Evolutionary conservation across 1,284 basidiomycete species (phyloP), one percentile per base, ranked within the genome.

Genomic region (Cryptococcus sp.): DNA sequence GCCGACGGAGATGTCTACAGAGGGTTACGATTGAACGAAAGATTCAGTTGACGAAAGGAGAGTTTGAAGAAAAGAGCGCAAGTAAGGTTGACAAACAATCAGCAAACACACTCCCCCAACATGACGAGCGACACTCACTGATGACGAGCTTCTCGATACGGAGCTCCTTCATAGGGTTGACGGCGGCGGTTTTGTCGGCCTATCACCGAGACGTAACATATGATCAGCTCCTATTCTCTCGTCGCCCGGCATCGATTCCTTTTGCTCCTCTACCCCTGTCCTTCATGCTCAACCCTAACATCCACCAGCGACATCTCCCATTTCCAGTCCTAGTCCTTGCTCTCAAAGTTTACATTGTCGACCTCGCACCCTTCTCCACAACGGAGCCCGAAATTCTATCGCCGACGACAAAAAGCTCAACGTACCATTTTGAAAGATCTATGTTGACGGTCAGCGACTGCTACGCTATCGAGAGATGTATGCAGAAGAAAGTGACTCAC

Each of bases 91-190:
- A 40, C 11, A 16, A 46, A 16, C 16, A 8, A 19, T 46, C n/a
- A 25, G 46, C 44, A 43, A 7, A 20, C 22, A 16, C 20, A 26
- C 8, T 13, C n/a, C 11, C 1, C 10, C 15, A 26, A 13, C 2
- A n/a, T 19, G 17, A 10, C 22, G 34, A 17, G 17, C 38, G n/a
- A 29, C 61, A 89, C 91, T 75, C 80, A 95, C 92, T 99, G 86
- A 99, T 93, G 83, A 98, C 94, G 79, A 99, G 89, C 86, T 99
- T 98, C 84, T 97, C 94, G 79, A 98, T 94, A 74, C 87, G 86
- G 73, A 93, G 91, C 84, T 98, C 94, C 85, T 88, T 89, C 91
- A 93, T 93, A 77, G 87, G 86, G 85, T 93, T 93, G 75, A 87
- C 86, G 78, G 91, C 89, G 79, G 89, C 83, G 69, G 88, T 88